Conservation (phyloP, 768 basidiomycete species). For the Termitomyces sp. region DNA sequence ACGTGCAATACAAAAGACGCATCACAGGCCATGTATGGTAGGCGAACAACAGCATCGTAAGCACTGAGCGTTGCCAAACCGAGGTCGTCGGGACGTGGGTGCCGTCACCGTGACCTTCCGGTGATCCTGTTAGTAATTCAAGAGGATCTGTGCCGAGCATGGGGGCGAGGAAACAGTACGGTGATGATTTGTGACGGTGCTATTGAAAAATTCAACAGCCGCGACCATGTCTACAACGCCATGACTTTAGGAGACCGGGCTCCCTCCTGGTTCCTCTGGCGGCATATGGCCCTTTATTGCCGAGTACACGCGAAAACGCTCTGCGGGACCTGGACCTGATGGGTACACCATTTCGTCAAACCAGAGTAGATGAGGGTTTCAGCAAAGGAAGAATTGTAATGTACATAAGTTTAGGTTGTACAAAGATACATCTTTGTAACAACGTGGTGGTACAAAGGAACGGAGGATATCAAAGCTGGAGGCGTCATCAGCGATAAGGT, state of each 20-base stretch:
- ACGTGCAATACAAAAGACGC: background rate
- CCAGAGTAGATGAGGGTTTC: no score
- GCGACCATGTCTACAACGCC: no score
- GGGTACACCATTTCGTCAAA: no score
- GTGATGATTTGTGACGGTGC: background rate
- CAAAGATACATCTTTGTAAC: background rate
- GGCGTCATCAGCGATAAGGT: background rate
- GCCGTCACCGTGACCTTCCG: background rate
- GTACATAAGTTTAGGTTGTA: background rate
- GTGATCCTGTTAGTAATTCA: background rate
- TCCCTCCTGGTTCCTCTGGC: no score
- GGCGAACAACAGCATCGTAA: background rate
- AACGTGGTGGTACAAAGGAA: background rate
- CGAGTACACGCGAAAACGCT: no score
- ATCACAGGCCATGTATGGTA: background rate
- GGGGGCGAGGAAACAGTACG: background rate
- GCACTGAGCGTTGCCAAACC: background rate
- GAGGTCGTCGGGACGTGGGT: background rate
- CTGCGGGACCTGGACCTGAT: no score
- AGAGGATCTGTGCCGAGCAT: background rate
- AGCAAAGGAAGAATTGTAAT: no score
- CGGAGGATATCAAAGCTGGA: no score
- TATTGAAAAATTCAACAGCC: no score
- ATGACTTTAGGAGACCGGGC: no score
- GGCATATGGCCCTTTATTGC: no score